Conservation (phyloP, 2,329 filamentous ascomycete species). For the Talaromyces sp. region DNA sequence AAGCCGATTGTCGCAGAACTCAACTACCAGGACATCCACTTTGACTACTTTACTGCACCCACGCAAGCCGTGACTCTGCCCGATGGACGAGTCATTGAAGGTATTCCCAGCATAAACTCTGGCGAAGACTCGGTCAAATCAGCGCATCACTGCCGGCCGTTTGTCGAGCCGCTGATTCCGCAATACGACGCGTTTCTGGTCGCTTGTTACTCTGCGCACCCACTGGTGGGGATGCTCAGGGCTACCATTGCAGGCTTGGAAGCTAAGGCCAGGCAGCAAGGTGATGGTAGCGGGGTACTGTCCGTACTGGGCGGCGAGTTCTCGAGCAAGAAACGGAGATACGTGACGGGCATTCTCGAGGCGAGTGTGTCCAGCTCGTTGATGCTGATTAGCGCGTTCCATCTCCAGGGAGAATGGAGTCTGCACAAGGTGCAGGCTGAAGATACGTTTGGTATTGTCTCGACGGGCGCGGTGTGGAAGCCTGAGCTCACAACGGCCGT, state of each 20-base stretch:
- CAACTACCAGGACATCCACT: slow-evolving; percentile 29
- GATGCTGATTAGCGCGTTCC: slow-evolving; percentile 44
- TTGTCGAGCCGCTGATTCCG: slow-evolving; percentile 40
- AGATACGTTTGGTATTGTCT: slow-evolving; percentile 73
- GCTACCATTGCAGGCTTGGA: slow-evolving; percentile 27
- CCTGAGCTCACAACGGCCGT: slow-evolving; percentile 63
- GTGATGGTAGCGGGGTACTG: background rate
- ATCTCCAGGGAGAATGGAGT: slow-evolving; percentile 17
- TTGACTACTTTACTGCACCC: slow-evolving; percentile 36
- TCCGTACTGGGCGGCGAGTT: background rate
- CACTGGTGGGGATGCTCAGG: slow-evolving; percentile 61
- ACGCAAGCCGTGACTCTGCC: slow-evolving; percentile 21
- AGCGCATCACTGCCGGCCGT: slow-evolving; percentile 54
- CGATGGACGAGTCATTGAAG: slow-evolving; percentile 29
- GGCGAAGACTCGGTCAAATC: slow-evolving; percentile 61
- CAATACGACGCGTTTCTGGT: slow-evolving; percentile 70
- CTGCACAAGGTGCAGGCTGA: slow-evolving; percentile 33
- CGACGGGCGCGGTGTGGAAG: slow-evolving; percentile 81
- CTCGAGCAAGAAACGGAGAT: slow-evolving; percentile 32
- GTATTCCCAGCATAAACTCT: slow-evolving; percentile 73
- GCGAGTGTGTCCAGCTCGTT: slow-evolving; percentile 65
- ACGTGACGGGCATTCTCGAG: slow-evolving; percentile 81
- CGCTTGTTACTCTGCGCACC: slow-evolving; percentile 83
- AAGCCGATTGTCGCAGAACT: slow-evolving; percentile 34
- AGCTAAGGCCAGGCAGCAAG: slow-evolving; percentile 6